Percentiles rank a stretch among this genome's conserved stretches.
phyloP scores from a whole-genome alignment of 1,139 yeast species.

The Geotrichum reessii region DNA sequence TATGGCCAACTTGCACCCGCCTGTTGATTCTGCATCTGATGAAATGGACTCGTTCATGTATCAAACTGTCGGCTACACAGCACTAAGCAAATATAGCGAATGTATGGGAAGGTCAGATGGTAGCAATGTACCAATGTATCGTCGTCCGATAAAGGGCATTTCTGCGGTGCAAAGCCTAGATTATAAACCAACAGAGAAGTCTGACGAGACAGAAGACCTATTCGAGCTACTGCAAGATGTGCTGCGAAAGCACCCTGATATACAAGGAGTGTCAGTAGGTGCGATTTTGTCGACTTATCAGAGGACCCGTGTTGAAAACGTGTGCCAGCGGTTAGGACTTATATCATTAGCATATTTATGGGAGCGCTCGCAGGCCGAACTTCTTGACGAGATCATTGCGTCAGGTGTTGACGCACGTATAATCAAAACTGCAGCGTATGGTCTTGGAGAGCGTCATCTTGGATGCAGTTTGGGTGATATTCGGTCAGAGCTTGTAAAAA shows the following conservation, averaged over 20 bases:
- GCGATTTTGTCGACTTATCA: slow-evolving; percentile 93
- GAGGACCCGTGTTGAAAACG: slow-evolving; percentile 86
- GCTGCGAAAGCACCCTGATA: slow-evolving; percentile 54
- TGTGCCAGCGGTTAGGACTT: slow-evolving; percentile 66
- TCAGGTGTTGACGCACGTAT: slow-evolving; percentile 75
- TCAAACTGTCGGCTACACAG: slow-evolving; percentile 95
- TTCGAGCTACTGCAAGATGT: slow-evolving; percentile 47
- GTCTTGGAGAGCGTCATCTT: slow-evolving; percentile 59
- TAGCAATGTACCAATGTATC: slow-evolving; percentile 64
- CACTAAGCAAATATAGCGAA: slow-evolving; percentile 56
- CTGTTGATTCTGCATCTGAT: slow-evolving; percentile 38
- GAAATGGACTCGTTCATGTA: slow-evolving; percentile 95
- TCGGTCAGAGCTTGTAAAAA: slow-evolving; percentile 50
- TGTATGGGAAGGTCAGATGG: slow-evolving; percentile 42
- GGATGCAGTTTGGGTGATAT: slow-evolving; percentile 62
- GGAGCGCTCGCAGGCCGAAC: slow-evolving; percentile 77
- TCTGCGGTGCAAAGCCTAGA: slow-evolving; percentile 65
- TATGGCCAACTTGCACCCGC: slow-evolving; percentile 77
- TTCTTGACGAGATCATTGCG: slow-evolving; percentile 76
- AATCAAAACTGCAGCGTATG: slow-evolving; percentile 90
- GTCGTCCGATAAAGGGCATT: slow-evolving; percentile 59
- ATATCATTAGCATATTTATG: slow-evolving; percentile 73
- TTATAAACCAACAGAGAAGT: slow-evolving; percentile 43
- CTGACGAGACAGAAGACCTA: slow-evolving; percentile 75
- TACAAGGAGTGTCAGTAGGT: slow-evolving; percentile 87